phyloP scores from a whole-genome alignment of 352 stramenopile genomes.

The Pythium vanterpoolii region DNA sequence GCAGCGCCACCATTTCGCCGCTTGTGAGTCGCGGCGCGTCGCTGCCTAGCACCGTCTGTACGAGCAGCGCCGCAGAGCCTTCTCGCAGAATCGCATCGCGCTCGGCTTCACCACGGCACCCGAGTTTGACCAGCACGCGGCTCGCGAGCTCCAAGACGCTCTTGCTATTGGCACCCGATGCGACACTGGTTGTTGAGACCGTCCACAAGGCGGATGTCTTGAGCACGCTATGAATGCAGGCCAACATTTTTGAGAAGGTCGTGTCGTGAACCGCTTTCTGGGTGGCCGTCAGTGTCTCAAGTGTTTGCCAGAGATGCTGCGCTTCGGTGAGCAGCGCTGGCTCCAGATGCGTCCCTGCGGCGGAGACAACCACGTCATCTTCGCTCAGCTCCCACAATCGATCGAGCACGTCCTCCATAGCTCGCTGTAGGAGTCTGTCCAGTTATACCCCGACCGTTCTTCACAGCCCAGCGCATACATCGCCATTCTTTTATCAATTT shows the following conservation, averaged over 20 bases:
- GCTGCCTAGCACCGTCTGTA: slow-evolving; percentile 21
- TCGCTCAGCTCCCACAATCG: slow-evolving; percentile 17
- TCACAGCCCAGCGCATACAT: not conserved
- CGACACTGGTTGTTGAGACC: not conserved
- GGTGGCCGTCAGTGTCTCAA: slow-evolving; percentile 46
- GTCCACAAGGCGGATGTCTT: slow-evolving; percentile 30
- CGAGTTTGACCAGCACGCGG: slow-evolving; percentile 42
- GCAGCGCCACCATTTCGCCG: slow-evolving; percentile 19
- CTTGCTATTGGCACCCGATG: not conserved
- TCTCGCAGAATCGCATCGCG: slow-evolving; percentile 40
- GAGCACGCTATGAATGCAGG: slow-evolving; percentile 35
- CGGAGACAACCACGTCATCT: not conserved
- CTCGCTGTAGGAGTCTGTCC: not conserved
- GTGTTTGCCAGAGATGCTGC: slow-evolving; percentile 48
- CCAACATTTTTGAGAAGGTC: slow-evolving; percentile 39
- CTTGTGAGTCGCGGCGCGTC: slow-evolving; percentile 8
- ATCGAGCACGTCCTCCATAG: slow-evolving; percentile 24
- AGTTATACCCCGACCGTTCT: not conserved
- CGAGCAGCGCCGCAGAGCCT: slow-evolving; percentile 34
- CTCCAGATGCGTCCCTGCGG: not conserved
- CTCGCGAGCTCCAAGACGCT: slow-evolving; percentile 39
- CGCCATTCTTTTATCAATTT: not conserved
- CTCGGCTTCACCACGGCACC: slow-evolving; percentile 41
- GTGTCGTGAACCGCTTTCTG: slow-evolving; percentile 31
- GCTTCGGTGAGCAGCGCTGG: slow-evolving; percentile 30